These are phyloP conservation scores for Erucastrum elatum DNA, from an alignment of 345 rosid species.

Conservation along the genomic window DNA sequence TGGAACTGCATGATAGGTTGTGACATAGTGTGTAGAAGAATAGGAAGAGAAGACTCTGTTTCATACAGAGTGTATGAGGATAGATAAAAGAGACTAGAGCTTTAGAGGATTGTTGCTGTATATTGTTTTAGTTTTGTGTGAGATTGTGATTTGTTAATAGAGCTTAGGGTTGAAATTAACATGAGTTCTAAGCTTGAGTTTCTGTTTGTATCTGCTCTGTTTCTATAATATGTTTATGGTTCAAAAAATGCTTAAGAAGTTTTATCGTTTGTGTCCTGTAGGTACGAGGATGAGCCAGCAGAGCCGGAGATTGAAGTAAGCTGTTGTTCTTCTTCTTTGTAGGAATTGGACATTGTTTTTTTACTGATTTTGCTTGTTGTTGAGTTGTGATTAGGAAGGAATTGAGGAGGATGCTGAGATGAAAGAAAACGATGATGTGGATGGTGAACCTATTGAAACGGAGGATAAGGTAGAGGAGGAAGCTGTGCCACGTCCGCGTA, in stretches of 20 bases:
- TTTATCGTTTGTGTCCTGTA: constrained; percentile 27
- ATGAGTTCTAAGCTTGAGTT: neutral
- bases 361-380: too few species aligned
- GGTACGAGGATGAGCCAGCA: constrained; percentile 75
- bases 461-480: constrained; percentile 56
- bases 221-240: too few species aligned
- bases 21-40: neutral
- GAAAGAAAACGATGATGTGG: constrained; percentile 44
- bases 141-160: neutral
- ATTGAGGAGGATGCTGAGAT: constrained; percentile 4
- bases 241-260: neutral
- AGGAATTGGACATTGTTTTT: too few species aligned
- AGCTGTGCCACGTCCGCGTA: constrained; percentile 47
- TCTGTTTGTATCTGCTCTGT: too few species aligned
- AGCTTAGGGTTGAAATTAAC: neutral
- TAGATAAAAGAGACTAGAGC: too few species aligned
- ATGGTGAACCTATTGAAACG: constrained; percentile 60
- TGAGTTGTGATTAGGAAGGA: neutral
- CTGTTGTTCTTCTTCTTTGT: too few species aligned
- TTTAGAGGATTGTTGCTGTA: too few species aligned
- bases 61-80: neutral
- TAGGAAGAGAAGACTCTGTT: neutral
- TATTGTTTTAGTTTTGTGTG: neutral
- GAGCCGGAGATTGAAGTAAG: constrained; percentile 63
- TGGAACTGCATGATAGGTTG: neutral